These are phyloP conservation scores for Coemansia asiatica DNA, from an alignment of 192 early-diverging fungal genomes.

Conservation along the genomic window DNA sequence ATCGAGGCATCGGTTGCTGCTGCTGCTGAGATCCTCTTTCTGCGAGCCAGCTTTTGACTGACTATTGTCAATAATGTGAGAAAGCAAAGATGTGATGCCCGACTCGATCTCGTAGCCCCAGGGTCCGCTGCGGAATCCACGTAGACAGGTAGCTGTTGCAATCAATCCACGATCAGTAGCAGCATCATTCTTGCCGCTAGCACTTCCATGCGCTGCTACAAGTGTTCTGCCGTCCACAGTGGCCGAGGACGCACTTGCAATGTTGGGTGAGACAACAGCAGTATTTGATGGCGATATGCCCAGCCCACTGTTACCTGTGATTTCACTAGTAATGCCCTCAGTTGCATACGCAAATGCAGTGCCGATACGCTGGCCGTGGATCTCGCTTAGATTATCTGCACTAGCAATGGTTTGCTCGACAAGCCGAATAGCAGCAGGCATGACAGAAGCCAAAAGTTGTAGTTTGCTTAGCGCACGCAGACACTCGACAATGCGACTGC, in stretches of 20 bases:
- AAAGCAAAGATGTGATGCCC: constrained; percentile 42
- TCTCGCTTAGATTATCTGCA: constrained; percentile 24
- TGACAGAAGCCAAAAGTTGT: background rate
- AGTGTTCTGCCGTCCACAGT: background rate
- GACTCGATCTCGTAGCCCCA: constrained; percentile 52
- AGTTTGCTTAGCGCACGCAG: background rate
- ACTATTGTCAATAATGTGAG: constrained; percentile 2
- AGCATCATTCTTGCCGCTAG: background rate
- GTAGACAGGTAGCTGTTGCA: background rate
- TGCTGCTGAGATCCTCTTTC: background rate
- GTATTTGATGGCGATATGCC: background rate
- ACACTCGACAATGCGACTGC: constrained; percentile 29
- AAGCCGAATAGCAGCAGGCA: constrained; percentile 26
- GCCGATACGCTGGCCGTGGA: constrained; percentile 17
- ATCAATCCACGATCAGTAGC: background rate
- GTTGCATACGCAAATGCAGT: background rate
- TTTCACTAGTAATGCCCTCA: background rate
- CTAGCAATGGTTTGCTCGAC: constrained; percentile 30
- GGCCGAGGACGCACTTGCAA: background rate
- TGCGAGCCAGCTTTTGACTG: background rate
- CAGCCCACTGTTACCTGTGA: too few species aligned
- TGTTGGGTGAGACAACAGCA: background rate
- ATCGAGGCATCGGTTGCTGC: background rate
- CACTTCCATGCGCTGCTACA: too few species aligned
- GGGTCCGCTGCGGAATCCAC: constrained; percentile 24